Percentiles rank a stretch among this genome's conserved stretches.
These are phyloP conservation scores for Arthrocladium fulminans DNA, from an alignment of 2,329 filamentous ascomycete genomes.

Conservation along the genomic window DNA sequence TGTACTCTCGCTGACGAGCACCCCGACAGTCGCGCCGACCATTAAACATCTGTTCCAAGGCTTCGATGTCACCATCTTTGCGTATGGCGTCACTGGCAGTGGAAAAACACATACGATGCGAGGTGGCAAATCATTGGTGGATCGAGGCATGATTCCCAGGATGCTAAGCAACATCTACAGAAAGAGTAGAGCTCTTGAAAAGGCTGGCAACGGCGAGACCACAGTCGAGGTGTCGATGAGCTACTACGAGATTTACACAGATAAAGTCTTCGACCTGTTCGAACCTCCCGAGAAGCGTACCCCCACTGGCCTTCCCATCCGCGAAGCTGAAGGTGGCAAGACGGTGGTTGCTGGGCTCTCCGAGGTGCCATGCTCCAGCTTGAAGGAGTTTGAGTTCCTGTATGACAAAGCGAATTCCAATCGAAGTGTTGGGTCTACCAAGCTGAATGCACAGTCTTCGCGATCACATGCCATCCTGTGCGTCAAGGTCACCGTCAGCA, in stretches of 20 bases:
- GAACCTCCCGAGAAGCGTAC: slow-evolving; percentile 81
- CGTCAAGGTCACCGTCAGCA: slow-evolving; percentile 75
- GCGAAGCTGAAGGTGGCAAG: slow-evolving; percentile 71
- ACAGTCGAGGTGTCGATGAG: slow-evolving; percentile 67
- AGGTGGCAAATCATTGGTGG: slow-evolving; percentile 74
- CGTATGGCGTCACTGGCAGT: slow-evolving; percentile 86
- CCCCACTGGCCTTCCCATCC: slow-evolving; percentile 66
- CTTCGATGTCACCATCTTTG: slow-evolving; percentile 80
- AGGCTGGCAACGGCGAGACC: slow-evolving; percentile 64
- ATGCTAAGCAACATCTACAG: slow-evolving; percentile 79
- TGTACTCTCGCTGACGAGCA: slow-evolving; percentile 2
- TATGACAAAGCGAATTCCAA: slow-evolving; percentile 92
- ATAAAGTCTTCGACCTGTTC: slow-evolving; percentile 87
- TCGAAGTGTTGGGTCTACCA: slow-evolving; percentile 79
- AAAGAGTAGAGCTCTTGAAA: slow-evolving; percentile 72
- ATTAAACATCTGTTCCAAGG: slow-evolving; percentile 88
- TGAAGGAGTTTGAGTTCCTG: slow-evolving; percentile 82
- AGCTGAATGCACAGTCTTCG: slow-evolving; percentile 82
- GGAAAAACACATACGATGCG: slow-evolving; percentile 97
- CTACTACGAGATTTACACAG: slow-evolving; percentile 96
- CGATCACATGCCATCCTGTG: slow-evolving; percentile 84
- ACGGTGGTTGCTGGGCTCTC: slow-evolving; percentile 79
- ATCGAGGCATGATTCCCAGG: slow-evolving; percentile 79
- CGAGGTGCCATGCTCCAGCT: slow-evolving; percentile 68
- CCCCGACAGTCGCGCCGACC: slow-evolving; percentile 66